phyloP scores from a whole-genome alignment of 73 alveolate genomes.

The Loxodes magnus region DNA sequence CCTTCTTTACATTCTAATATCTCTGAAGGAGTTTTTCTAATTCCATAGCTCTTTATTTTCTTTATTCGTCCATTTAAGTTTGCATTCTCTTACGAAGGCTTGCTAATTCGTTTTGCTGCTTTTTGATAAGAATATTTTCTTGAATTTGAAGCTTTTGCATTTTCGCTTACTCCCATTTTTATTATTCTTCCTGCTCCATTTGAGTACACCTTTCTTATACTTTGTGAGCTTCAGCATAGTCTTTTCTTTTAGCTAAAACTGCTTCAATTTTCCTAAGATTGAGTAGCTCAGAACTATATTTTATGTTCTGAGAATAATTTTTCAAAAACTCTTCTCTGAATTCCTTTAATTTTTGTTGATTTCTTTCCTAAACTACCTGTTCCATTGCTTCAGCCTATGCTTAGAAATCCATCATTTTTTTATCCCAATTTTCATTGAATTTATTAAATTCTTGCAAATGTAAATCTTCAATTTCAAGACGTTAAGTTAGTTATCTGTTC shows the following conservation, averaged over 20 bases:
- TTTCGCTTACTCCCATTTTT: constrained; percentile 22
- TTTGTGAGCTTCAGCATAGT: constrained; percentile 43
- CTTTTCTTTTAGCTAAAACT: constrained; percentile 30
- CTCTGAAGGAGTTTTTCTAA: constrained; percentile 48
- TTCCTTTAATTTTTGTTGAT: constrained; percentile 19
- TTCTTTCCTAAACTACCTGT: constrained; percentile 11
- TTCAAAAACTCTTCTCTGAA: constrained; percentile 11
- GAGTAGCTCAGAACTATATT: constrained; percentile 40
- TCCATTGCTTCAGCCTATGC: neutral
- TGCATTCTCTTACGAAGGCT: constrained; percentile 40
- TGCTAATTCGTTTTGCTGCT: constrained; percentile 44
- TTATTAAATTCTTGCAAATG: constrained; percentile 20
- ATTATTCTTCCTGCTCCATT: constrained; percentile 20
- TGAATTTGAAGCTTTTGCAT: constrained; percentile 22
- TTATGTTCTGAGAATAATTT: constrained; percentile 6
- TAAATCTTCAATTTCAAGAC: constrained; percentile 24
- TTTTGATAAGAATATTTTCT: constrained; percentile 19
- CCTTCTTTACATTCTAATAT: constrained; percentile 58
- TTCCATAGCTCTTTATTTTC: constrained; percentile 37
- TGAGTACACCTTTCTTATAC: constrained; percentile 18
- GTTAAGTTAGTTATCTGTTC: constrained; percentile 13
- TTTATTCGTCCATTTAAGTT: constrained; percentile 28
- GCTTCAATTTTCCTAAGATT: constrained; percentile 34
- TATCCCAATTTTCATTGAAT: no score
- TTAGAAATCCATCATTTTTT: constrained; percentile 12